Evolutionary conservation across 306 rosid genomes (phyloP), one percentile per base, ranked within the genome.

Genomic region (Prunus campanulata): DNA sequence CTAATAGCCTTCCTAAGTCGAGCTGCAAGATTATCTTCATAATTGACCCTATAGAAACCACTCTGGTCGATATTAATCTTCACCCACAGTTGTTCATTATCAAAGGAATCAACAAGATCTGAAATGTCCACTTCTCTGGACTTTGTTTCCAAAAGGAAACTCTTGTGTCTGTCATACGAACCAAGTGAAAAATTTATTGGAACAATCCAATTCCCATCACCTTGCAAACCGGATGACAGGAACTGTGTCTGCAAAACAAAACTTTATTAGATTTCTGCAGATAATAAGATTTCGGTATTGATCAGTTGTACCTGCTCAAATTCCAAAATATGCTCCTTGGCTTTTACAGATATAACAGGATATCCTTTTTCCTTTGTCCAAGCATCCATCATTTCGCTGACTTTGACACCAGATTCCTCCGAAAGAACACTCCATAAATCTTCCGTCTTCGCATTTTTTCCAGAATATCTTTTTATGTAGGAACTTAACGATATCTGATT

Each of bases 331-430:
- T 66, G 54, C 55, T 76, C 88, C 20, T 73, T 83, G 50, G 78
- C 39, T 79, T 70, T 75, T 54, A 90, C 92, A 65, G 74, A 77
- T 51, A 90, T 77, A 59, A 88, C 82, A 49, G 96, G 96, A 80
- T 88, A 88, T 86, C 96, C 92, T 64, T 83, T 80, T 63, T 84
- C 27, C 83, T 85, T 90, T 78, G 89, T 90, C 92, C 96, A 90
- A 46, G 27, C 76, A 77, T 81, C 76, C 92, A 90, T 88, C 86
- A 86, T 81, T 66, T 74, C 57, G 74, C 84, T 76, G 56, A 88
- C 81, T 27, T 77, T 88, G 47, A 77, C 70, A 39, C 87, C 88
- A 35, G 92, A 90, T 88, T 85, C 87, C 73, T 85, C 87, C 0
- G 89, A 84, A 72, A 86, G 80, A 68, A 83, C 86, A 27, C 80